Base-by-base conservation (phyloP, 1,284 basidiomycete species). In the Cystobasidiaceae sp. region DNA sequence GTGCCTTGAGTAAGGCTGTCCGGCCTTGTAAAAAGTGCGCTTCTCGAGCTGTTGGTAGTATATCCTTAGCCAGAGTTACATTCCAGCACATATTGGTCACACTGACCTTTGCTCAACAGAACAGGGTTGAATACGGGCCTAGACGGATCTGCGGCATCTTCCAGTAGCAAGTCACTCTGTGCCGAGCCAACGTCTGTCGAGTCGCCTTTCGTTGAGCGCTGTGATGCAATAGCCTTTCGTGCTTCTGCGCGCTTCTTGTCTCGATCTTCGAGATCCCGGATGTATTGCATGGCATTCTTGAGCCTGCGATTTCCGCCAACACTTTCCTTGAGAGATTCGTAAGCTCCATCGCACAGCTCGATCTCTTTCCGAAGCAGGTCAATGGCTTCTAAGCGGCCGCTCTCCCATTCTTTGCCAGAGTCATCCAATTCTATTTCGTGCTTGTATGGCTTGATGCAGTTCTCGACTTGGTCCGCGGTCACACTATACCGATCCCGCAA, bases 391-490 rank as follows among this genome's bases (percentile, higher is more conserved):
- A 82, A 81, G 34, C 93, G 81, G 0, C 94, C 94, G 2, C 81
- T 74, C 72, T 92, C 90, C 96, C 96, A 99, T 76, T 97, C 93
- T 43, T 86, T 81, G 11, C 83, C 82, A 70, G 96, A 90, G 4
- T 83, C 77, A 56, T 64, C 61, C 27, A 94, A 86, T 74, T 97
- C 93, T 17, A 93, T 84, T 73, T 93, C 91, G 76, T 97, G 97
- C 81, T 98, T 97, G 84, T 86, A 97, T 32, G 96, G 96, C 79
- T 98, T 99, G 81, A 99, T 96, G 78, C 91, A 96, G 78, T 98
- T 99, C 81, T 99, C 96, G 7, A 99, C 96, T 78, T 98, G 94
- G 76, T 99, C 96, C 0, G 91, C 88, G 3, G 96, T 93, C 60
- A 97, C 79, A 8, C 89, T 88, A 67, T 97, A 88, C 2, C 94